phyloP scores from a whole-genome alignment of 495 filamentous ascomycete species.

The Hyaloscypha hepaticicola region DNA sequence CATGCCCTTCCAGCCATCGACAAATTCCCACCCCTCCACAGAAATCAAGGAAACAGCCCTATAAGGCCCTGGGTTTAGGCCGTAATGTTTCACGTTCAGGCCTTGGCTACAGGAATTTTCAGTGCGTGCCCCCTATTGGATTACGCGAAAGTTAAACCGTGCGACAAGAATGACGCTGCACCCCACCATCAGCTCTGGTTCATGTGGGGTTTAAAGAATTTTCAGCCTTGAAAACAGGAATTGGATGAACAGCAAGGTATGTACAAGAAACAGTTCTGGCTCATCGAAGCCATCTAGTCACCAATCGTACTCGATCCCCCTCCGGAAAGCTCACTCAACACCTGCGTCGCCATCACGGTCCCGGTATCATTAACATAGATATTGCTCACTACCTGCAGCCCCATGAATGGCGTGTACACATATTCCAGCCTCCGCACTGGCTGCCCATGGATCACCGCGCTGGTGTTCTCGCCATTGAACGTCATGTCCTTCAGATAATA shows the following conservation, averaged over 20 bases:
- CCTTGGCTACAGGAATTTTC: neutral
- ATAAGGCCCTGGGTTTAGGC: neutral
- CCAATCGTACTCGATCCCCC: conserved; percentile 49
- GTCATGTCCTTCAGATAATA: conserved; percentile 49
- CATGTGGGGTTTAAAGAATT: neutral
- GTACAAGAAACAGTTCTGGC: neutral
- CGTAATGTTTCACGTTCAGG: neutral
- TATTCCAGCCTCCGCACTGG: conserved; percentile 47
- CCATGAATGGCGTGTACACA: conserved; percentile 51
- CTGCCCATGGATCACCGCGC: conserved; percentile 42
- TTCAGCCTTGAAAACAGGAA: neutral
- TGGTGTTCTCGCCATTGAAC: conserved; percentile 53
- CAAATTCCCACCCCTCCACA: neutral
- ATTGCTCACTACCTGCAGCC: conserved; percentile 44
- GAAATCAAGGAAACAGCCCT: neutral
- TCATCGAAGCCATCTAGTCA: conserved; percentile 1
- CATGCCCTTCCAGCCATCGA: too few species aligned
- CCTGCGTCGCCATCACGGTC: conserved; percentile 46
- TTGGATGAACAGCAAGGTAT: neutral
- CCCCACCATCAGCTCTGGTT: too few species aligned
- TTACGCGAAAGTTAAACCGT: neutral
- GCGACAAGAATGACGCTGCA: neutral
- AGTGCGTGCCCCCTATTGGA: neutral
- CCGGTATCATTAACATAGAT: conserved; percentile 50
- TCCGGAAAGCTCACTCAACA: conserved; percentile 49